Evolutionary conservation across 495 filamentous ascomycete genomes (phyloP).

Genomic region (Stereocaulon alpinum): DNA sequence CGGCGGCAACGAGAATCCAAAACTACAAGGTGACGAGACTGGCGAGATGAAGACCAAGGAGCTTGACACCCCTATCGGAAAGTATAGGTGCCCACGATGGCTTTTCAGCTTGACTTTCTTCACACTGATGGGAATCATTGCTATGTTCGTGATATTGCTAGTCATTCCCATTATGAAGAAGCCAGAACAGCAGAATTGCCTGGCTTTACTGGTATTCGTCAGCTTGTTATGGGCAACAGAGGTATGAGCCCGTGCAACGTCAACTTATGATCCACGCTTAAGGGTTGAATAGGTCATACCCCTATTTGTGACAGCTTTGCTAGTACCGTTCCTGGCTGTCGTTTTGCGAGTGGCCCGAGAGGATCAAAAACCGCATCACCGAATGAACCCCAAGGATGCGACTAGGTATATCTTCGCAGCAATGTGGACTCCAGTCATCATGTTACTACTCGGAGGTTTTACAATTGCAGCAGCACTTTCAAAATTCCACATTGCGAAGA

Average conservation of each 20-base stretch:
- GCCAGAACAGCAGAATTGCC: conserved; percentile 87
- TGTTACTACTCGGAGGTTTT: conserved; percentile 94
- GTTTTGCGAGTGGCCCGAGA: conserved; percentile 72
- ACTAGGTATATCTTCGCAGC: conserved; percentile 75
- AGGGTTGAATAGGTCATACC: conserved; percentile 62
- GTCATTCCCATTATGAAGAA: conserved; percentile 66
- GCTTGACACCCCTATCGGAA: conserved; percentile 70
- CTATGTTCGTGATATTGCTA: conserved; percentile 63
- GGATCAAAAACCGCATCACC: conserved; percentile 55
- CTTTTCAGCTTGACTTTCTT: conserved; percentile 72
- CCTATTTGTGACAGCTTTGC: conserved; percentile 89
- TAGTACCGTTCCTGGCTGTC: conserved; percentile 89
- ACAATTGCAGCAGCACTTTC: conserved; percentile 90
- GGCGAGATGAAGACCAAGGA: conserved; percentile 53
- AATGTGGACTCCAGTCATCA: conserved; percentile 99
- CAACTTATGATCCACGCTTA: background rate
- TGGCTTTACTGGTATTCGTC: conserved; percentile 88
- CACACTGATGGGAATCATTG: conserved; percentile 58
- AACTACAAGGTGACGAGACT: conserved; percentile 70
- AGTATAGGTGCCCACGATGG: conserved; percentile 67
- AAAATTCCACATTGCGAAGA: conserved; percentile 94
- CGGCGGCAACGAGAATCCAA: conserved; percentile 59
- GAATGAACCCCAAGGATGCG: conserved; percentile 64
- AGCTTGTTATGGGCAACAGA: conserved; percentile 96
- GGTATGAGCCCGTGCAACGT: conserved; percentile 39